Percentiles rank a stretch among this genome's conserved stretches.
Evolutionary conservation across 208 protist genomes (phyloP).

Genomic region (Perkinsela sp.): DNA sequence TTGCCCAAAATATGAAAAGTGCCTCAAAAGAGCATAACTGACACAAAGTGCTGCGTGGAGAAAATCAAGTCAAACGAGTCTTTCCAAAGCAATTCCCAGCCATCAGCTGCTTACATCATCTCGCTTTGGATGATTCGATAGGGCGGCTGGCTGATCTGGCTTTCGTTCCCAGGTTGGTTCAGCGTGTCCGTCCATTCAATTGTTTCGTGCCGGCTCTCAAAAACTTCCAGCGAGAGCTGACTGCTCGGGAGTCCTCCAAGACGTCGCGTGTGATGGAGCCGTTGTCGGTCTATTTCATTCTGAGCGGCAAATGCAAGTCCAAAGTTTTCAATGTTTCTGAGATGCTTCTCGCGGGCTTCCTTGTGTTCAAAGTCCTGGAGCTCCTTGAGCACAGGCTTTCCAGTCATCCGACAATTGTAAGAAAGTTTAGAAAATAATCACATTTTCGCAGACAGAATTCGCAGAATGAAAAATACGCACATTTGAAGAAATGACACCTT

Average conservation of each 20-base stretch:
- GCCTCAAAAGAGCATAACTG: too few species aligned
- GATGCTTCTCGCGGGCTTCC: not conserved
- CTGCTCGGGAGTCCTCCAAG: not conserved
- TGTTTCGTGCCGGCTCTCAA: not conserved
- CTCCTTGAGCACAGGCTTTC: not conserved
- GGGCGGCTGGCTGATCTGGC: not conserved
- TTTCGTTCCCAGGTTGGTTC: not conserved
- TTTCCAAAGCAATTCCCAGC: too few species aligned
- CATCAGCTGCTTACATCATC: too few species aligned
- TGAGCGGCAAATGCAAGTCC: not conserved
- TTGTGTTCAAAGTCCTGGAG: not conserved
- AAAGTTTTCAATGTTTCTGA: not conserved
- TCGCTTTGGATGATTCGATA: not conserved
- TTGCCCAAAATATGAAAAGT: too few species aligned
- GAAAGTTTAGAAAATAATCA: not conserved
- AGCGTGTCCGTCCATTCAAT: not conserved
- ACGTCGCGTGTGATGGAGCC: not conserved
- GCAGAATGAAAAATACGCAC: not conserved
- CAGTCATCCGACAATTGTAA: not conserved
- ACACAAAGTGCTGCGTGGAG: too few species aligned
- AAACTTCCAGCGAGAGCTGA: not conserved
- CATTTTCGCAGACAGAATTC: not conserved
- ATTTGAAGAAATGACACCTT: not conserved
- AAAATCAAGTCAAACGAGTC: too few species aligned
- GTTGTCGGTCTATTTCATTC: not conserved